These are phyloP conservation scores for Asterochloris erici DNA, from an alignment of 139 green algal genomes.

Conservation along the genomic window DNA sequence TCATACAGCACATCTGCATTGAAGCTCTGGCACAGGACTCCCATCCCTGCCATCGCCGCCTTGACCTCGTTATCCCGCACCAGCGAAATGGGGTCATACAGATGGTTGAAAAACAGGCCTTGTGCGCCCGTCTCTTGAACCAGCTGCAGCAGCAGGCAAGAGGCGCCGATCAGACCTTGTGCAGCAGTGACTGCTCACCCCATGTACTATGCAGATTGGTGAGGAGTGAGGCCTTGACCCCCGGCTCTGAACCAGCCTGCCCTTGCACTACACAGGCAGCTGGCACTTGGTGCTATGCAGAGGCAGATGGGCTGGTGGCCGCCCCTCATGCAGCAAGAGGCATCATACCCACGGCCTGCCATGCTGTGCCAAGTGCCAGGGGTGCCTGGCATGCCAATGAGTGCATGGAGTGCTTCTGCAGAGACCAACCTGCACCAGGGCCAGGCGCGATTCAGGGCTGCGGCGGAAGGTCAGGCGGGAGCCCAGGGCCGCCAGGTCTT, in stretches of 20 bases:
- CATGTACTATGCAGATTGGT: background rate
- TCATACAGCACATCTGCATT: slow-evolving; percentile 90
- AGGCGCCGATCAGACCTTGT: background rate
- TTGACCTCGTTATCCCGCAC: slow-evolving; percentile 87
- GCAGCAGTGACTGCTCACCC: too few species aligned
- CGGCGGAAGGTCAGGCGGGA: slow-evolving; percentile 63
- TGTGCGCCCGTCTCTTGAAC: slow-evolving; percentile 12
- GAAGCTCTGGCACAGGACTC: slow-evolving; percentile 65
- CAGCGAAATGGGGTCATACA: slow-evolving; percentile 93
- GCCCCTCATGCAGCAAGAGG: background rate
- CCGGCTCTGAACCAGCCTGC: too few species aligned
- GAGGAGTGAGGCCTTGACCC: background rate
- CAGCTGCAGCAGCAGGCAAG: background rate
- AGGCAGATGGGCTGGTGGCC: too few species aligned
- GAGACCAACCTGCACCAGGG: background rate
- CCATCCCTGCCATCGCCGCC: slow-evolving; percentile 38
- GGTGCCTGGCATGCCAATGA: background rate
- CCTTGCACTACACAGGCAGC: too few species aligned
- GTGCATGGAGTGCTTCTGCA: too few species aligned
- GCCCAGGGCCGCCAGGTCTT: slow-evolving; percentile 65
- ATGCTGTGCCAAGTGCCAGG: background rate
- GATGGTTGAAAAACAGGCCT: slow-evolving; percentile 89
- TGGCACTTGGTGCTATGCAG: too few species aligned
- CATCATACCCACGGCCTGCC: background rate
- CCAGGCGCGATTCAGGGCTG: slow-evolving; percentile 40